Evolutionary conservation across 2,329 filamentous ascomycete genomes (phyloP), one percentile per base, ranked within the genome.

Genomic region (Dothideomycetes sp.): DNA sequence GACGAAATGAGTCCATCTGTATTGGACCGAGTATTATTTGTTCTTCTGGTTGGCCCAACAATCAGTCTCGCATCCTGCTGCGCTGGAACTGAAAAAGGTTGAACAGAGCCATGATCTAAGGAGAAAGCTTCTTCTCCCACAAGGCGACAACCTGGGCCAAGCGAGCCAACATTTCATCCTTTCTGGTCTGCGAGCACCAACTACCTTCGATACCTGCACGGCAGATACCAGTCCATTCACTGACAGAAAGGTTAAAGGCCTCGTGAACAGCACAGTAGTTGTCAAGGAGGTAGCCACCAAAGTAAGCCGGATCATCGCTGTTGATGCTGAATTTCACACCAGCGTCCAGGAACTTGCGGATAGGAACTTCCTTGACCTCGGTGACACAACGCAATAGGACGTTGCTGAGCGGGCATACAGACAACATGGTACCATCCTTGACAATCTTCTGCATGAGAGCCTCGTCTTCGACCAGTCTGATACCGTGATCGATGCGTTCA

Each of bases 261-360:
- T 84, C 78, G 58, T 88, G 82, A 20, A 88, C 79, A 1, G 78
- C 79, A 51, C 76, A 80, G 61, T 82, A 87, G 50, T 86, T 86
- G 51, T 83, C 80, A 37, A 82, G 63, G 39, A 87, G 74, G 58
- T 85, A 86, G 0, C 76, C 79, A 3, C 81, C 80, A 62, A 88
- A 87, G 54, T 84, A 84, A 9, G 78, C 80, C 45, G 80, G 80
- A 54, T 84, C 80, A 53, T 85, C 81, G 49, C 76, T 81, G 59
- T 85, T 85, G 56, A 86, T 74, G 42, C 75, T 81, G 58, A 85
- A 84, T 46, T 64, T 69, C 27, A 85, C 75, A 1, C 78, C 76
- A 5, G 64, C 64, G 28, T 82, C 72, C 15, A 85, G 59, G 49
- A 84, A 80, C 38, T 62, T 64, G 11, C 76, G 66, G 45, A 85